Evolutionary conservation across 371 early-diverging fungal species (phyloP).

Genomic region (Circinella minor): DNA sequence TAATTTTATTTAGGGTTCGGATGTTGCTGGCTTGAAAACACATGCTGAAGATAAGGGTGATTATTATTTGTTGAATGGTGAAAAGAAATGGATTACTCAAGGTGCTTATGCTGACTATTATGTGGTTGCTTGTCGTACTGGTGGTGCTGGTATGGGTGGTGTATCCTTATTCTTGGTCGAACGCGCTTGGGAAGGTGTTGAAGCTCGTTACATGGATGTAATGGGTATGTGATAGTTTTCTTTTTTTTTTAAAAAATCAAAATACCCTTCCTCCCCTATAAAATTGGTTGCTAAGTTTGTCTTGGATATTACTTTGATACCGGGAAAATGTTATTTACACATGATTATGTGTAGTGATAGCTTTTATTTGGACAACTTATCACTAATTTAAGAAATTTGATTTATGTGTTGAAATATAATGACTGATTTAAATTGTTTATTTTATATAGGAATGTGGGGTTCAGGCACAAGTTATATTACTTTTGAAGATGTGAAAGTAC

Average conservation of each 20-base stretch:
- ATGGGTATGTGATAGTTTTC: slow-evolving; percentile 32
- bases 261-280: too few species aligned
- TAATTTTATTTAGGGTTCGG: slow-evolving; percentile 53
- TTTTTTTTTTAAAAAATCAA: too few species aligned
- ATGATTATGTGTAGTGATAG: too few species aligned
- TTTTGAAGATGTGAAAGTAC: slow-evolving; percentile 88
- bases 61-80: slow-evolving; percentile 80
- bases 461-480: slow-evolving; percentile 79
- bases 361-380: too few species aligned
- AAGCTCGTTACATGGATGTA: slow-evolving; percentile 81
- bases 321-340: too few species aligned
- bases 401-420: too few species aligned
- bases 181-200: slow-evolving; percentile 78
- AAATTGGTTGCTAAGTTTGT: too few species aligned
- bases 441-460: slow-evolving; percentile 61
- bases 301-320: too few species aligned
- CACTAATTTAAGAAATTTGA: too few species aligned
- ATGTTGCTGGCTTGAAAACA: slow-evolving; percentile 80
- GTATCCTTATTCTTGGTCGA: slow-evolving; percentile 80
- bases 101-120: slow-evolving; percentile 84
- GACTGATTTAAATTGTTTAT: too few species aligned
- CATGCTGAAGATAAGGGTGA: slow-evolving; percentile 78
- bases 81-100: slow-evolving; percentile 91
- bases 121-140: slow-evolving; percentile 74
- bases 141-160: slow-evolving; percentile 85